Percentiles rank a stretch among this genome's conserved stretches.
Conservation (phyloP, 2,329 filamentous ascomycete species). For the Paecilomyces sp. region DNA sequence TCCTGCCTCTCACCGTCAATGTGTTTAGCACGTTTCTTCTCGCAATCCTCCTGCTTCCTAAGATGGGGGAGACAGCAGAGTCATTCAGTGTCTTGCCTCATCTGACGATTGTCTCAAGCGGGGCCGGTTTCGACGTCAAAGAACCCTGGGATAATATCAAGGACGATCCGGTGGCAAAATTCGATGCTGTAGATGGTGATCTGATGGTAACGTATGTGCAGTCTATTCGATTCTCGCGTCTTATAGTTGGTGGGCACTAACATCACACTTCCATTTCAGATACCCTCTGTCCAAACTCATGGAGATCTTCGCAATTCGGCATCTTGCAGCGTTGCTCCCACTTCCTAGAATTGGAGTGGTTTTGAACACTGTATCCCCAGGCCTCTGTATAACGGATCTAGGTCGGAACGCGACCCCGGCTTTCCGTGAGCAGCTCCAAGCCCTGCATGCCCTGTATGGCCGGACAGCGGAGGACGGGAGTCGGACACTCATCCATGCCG, state of each 20-base stretch:
- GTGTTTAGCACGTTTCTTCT: conserved; percentile 20
- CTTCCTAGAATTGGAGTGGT: conserved; percentile 20
- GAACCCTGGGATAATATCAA: conserved; percentile 11
- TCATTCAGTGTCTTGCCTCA: conserved; percentile 12
- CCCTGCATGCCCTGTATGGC: conserved; percentile 14
- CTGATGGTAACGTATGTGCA: conserved; percentile 5
- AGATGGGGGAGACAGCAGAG: conserved; percentile 13
- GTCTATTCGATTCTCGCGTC: too few relatives aligned
- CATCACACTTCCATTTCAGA: conserved; percentile 1
- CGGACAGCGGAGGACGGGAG: conserved; percentile 23
- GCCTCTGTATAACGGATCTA: conserved; percentile 19
- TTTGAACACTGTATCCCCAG: conserved; percentile 26
- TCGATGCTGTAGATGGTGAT: conserved; percentile 9
- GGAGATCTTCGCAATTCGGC: conserved; percentile 21
- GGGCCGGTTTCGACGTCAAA: conserved; percentile 8
- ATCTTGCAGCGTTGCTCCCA: conserved; percentile 16
- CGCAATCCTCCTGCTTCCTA: conserved; percentile 14
- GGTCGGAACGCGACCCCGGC: conserved; percentile 16
- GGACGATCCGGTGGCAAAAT: conserved; percentile 13
- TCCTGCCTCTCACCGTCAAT: conserved; percentile 16
- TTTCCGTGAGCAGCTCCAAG: conserved; percentile 12
- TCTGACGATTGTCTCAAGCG: conserved; percentile 13
- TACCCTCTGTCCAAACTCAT: conserved; percentile 31
- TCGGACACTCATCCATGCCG: conserved; percentile 22
- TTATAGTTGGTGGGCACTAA: background rate